Base-by-base conservation (phyloP, 2,329 filamentous ascomycete genomes). In the Sporothrix humicola region DNA sequence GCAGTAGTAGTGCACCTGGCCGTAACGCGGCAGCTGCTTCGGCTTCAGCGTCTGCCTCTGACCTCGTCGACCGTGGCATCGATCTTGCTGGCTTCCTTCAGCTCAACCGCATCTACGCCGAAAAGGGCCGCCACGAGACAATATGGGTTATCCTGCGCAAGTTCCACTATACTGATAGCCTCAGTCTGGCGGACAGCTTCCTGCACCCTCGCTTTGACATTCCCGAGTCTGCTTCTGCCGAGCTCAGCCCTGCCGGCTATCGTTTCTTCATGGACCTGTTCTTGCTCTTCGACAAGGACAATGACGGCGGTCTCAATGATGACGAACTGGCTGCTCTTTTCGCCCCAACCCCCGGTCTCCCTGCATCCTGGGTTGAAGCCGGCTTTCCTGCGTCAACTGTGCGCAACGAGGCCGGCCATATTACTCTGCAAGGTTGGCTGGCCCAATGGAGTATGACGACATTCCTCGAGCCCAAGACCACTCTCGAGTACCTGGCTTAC, bases 401-500 rank as follows among this genome's bases (percentile, higher is more conserved):
- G 20, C 91, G 94, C 58, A 98, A 98, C 79, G 96, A 99, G 82
- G 94, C 93, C 9, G 96, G 96, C 0, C 90, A 98, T 80, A 95
- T 99, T 75, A 99, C 96, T 0, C 86, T 99, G 3, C 96, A 99
- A 81, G 96, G 96, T 1, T 99, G 96, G 96, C 88, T 99, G 52
- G 96, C 96, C 3, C 96, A 99, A 79, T 99, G 96, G 96, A 98
- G 95, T 81, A 99, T 99, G 96, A 99, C 96, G 0, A 99, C 96
- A 0, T 99, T 98, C 79, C 90, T 97, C 74, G 95, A 97, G 73
- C 95, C 96, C 13, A 97, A 96, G 80, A 98, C 94, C 0, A 98
- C 96, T 0, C 87, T 99, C 3, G 95, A 97, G 78, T 99, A 99
- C 81, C 89, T 99, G 2, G 96, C 96, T 2, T 98, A 98, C 80